Evolutionary conservation across 2,329 filamentous ascomycete genomes (phyloP), one percentile per base, ranked within the genome.

Genomic region (Claviceps spartinae): DNA sequence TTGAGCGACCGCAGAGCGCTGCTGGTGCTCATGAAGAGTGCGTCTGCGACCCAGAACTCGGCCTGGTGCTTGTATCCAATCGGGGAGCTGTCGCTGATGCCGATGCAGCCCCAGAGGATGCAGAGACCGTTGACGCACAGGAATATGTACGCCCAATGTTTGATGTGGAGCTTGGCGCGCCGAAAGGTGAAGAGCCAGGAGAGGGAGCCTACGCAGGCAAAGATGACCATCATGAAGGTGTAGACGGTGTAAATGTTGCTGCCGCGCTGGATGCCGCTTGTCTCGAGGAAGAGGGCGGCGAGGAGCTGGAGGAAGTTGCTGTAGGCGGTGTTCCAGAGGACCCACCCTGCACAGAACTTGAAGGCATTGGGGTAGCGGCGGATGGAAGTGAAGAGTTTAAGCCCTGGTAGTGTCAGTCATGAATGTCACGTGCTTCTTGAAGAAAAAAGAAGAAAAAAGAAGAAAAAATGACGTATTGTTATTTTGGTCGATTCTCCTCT

Each of bases 331-430:
- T 58, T 57, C 56, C 56, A 58, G 2, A 58, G 51, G 24, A 58
- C 54, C 56, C 56, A 58, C 14, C 55, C 56, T 8, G 54, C 48
- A 49, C 56, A 58, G 30, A 58, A 52, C 52, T 58, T 58, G 51
- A 58, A 58, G 34, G 56, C 56, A 24, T 58, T 58, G 4, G 56
- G 56, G 44, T 58, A 58, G 7, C 40, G 52, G 18, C 55, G 54
- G 18, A 57, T 50, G n/a, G 55, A 58, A 18, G 51, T 42, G n/a
- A 58, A 50, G 14, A 58, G 52, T 48, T 47, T 53, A 26, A 56
- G 18, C 56, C 56, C 55, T 58, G 48, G 34, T 4, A 14, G 14
- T 4, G n/a, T 46, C 16, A 5, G 26, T 37, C 20, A 9, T 16
- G 1, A 11, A 34, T 11, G 9, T 3, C 30, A 34, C 9, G 9